Base-by-base conservation (phyloP, 805 yeast genomes). In the Torulaspora maleeae region DNA sequence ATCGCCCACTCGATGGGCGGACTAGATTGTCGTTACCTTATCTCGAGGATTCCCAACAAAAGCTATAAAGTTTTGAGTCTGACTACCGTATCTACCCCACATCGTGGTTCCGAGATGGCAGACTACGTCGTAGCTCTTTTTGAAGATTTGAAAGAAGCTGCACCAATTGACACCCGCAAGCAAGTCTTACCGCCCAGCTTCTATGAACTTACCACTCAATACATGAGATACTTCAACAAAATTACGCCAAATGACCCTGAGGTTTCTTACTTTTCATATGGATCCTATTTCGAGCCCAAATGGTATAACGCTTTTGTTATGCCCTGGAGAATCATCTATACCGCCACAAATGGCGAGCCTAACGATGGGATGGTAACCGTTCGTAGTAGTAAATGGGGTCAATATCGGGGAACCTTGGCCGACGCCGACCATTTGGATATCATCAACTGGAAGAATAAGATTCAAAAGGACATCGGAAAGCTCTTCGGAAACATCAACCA, bases 1-100 rank as follows among this genome's bases (percentile, higher is more conserved):
- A 72, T 89, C 20, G 93, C 93, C 5, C 97, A 89, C 60, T 87
- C 96, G 0, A 88, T 89, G 96, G 97, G 97, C 4, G 97, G 97
- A 0, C 67, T 89, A 25, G 96, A 90, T 59, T 78, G 89, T 27
- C 68, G 97, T 41, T 86, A 80, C 59, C 64, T 90, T 52, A 84
- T 88, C 2, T 74, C 86, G 0, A 69, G 75, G 39, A 60, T 84
- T 3, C 64, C 70, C 38, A 53, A 73, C 20, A 60, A 68, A 28
- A 66, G 73, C 35, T 82, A 78, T 54, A 68, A 78, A 53, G 83
- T 90, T 7, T 78, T 74, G 1, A 83, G 93, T 34, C 68, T 89
- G 24, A 88, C 96, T 1, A 89, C 97, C 0, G 73, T 89, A 0
- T 78, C 93, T 0, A 86, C 96, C 0, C 97, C 97, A 0, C 97